Conservation (phyloP, 169 alveolate species). For the Cryptosporidium meleagridis region DNA sequence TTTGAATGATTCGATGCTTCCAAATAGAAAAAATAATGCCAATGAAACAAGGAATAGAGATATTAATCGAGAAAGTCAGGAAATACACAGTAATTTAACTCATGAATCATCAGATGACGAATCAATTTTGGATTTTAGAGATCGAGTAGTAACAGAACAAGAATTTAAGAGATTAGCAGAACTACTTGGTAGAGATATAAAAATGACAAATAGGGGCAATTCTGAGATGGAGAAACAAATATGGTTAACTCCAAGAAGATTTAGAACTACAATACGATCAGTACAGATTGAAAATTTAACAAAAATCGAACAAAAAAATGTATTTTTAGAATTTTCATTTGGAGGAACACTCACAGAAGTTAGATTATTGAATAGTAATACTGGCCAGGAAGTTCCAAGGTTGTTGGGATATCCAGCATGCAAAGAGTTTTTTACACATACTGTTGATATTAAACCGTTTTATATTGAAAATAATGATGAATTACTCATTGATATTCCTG, state of each 20-base stretch:
- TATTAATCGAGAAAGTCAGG: not conserved
- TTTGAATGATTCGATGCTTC: not conserved
- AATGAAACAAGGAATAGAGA: not conserved
- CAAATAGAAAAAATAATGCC: not conserved
- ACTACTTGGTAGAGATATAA: conserved; percentile 49
- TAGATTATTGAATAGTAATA: conserved; percentile 24
- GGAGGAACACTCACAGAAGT: conserved; percentile 75
- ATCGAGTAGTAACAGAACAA: conserved; percentile 70
- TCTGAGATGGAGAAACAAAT: conserved; percentile 65
- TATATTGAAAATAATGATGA: conserved; percentile 8
- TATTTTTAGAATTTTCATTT: conserved; percentile 57
- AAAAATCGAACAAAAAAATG: conserved; percentile 15
- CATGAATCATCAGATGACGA: conserved; percentile 21
- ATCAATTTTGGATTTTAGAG: conserved; percentile 70
- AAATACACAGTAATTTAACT: not conserved
- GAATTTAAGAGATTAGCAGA: conserved; percentile 42
- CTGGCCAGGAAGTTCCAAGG: conserved; percentile 50
- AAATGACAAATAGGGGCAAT: conserved; percentile 49
- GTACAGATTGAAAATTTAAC: conserved; percentile 67
- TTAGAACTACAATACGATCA: conserved; percentile 71
- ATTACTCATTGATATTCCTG: conserved; percentile 37
- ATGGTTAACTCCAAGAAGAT: conserved; percentile 73
- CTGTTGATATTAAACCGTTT: conserved; percentile 70
- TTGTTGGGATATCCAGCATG: conserved; percentile 69
- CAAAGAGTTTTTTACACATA: conserved; percentile 58